Base-by-base conservation (phyloP, 805 yeast species). In the Saccharomyces eubayanus region DNA sequence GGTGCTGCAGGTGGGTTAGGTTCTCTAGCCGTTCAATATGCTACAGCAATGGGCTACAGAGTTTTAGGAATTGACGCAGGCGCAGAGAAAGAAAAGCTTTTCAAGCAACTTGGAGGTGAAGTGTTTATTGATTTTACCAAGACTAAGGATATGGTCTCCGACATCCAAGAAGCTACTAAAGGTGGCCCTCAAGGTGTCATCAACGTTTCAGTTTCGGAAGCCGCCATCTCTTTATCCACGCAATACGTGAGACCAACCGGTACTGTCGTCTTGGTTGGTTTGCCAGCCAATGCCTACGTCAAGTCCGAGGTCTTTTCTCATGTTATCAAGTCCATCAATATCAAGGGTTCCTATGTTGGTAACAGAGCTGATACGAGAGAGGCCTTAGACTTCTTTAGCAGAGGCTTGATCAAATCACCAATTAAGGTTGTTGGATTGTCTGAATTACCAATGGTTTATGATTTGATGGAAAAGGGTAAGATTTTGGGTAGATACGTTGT, bases 271-370 rank as follows among this genome's bases (percentile, higher is more conserved):
- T 74, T 77, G 59, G 88, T 85, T 53, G 89, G 90, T 55, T 74
- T 88, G 61, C 96, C 96, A 58, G 88, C 89, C 11, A 82, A 82
- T 61, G 89, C 92, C 53, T 78, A 79, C 66, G 80, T 80, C 60
- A 75, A 77, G 57, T 81, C 89, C 16, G 77, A 81, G 48, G 86
- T 88, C 49, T 84, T 87, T 73, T 74, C 77, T 47, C 81, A 85
- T 46, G 95, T 88, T 52, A 83, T 85, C 59, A 85, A 79, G 70
- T 81, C 87, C 43, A 75, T 86, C 67, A 75, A 75, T 65, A 83
- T 88, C 68, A 79, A 77, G 68, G 95, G 94, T 56, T 87, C 95
- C 28, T 87, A 86, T 64, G 96, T 89, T 54, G 96, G 96, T 58
- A 87, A 86, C 80, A 83, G 95, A 72, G 86, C 85, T 53, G 96